These are phyloP conservation scores for Claviceps digitariae DNA, from an alignment of 2,329 filamentous ascomycete species.

Conservation along the genomic window DNA sequence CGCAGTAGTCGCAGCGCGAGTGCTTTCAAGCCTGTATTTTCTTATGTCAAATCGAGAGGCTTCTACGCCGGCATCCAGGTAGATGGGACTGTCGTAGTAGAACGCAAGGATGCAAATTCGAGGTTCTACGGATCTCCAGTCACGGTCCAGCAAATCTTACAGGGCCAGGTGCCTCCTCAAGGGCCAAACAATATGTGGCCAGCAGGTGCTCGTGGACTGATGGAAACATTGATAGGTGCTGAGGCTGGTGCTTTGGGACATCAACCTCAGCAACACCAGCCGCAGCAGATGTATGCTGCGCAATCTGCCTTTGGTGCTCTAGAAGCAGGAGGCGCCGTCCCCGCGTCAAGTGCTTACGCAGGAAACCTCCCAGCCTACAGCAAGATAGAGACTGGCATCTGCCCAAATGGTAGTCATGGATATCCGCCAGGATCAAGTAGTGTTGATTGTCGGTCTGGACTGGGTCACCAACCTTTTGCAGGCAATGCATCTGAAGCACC, in stretches of 20 bases:
- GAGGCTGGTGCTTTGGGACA: conserved; percentile 14
- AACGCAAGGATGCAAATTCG: conserved; percentile 78
- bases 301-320: neutral
- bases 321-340: neutral
- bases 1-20: conserved; percentile 18
- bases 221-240: conserved; percentile 19
- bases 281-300: neutral
- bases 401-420: neutral
- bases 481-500: too few relatives aligned
- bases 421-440: neutral
- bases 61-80: conserved; percentile 79
- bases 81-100: conserved; percentile 76
- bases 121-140: conserved; percentile 62
- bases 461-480: neutral
- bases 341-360: too few relatives aligned
- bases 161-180: conserved; percentile 22
- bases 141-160: conserved; percentile 32
- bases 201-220: conserved; percentile 16
- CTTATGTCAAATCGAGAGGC: conserved; percentile 77
- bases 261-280: neutral
- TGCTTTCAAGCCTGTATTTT: conserved; percentile 31
- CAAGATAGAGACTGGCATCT: neutral
- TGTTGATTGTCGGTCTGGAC: neutral
- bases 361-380: neutral
- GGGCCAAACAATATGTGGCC: conserved; percentile 18